Conservation (phyloP, 202 grass and related monocot species). For the Schoenoplectus triqueter region DNA sequence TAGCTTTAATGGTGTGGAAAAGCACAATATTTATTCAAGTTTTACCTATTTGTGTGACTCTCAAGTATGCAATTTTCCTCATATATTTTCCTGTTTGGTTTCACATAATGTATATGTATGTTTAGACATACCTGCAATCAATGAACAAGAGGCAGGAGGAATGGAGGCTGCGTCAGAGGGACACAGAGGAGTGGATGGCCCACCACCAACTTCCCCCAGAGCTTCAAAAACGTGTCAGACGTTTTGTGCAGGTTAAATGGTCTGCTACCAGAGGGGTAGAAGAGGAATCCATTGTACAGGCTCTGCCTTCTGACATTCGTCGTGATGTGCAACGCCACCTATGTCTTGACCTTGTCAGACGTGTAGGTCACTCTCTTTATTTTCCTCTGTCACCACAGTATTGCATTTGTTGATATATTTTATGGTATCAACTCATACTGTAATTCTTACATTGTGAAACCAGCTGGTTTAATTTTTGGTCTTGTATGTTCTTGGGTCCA, state of each 20-base stretch:
- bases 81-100: background rate
- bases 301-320: conserved; percentile 76
- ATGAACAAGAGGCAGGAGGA: conserved; percentile 82
- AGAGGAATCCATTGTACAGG: conserved; percentile 78
- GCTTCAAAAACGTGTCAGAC: conserved; percentile 71
- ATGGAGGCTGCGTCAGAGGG: conserved; percentile 82
- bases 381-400: background rate
- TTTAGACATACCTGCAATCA: conserved; percentile 92
- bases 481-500: background rate
- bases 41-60: background rate
- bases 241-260: conserved; percentile 93
- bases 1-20: background rate
- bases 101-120: background rate
- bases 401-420: conserved; percentile 6
- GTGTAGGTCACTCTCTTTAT: conserved; percentile 56
- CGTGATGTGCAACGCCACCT: conserved; percentile 89
- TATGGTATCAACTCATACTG: background rate
- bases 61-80: background rate
- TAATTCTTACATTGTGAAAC: background rate
- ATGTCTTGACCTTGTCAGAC: conserved; percentile 86
- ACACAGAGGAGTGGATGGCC: conserved; percentile 94
- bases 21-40: background rate
- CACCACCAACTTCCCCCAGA: conserved; percentile 74
- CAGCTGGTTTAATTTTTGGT: background rate
- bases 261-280: conserved; percentile 85